A percentile compares a stretch with the other conserved stretches of the same genome.
phyloP scores from a whole-genome alignment of 2,329 filamentous ascomycete genomes.

The Botryotinia narcissicola region DNA sequence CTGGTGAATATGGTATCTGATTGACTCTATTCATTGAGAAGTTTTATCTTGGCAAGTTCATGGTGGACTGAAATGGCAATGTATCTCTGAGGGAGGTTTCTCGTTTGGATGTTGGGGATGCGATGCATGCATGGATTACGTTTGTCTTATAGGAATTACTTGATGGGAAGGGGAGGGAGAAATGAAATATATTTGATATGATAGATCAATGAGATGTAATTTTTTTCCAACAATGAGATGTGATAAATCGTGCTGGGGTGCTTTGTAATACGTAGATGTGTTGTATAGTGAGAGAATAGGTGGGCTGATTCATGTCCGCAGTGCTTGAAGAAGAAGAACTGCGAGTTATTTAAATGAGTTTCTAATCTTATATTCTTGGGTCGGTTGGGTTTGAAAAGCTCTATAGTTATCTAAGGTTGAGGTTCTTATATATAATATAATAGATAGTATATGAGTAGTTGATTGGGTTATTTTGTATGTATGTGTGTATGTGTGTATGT shows the following conservation, averaged over 20 bases:
- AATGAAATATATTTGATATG: not conserved
- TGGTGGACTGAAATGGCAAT: not conserved
- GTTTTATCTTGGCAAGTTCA: not conserved
- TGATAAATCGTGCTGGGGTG: not conserved
- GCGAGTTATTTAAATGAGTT: no score
- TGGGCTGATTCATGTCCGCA: no score
- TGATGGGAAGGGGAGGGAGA: not conserved
- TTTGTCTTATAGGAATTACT: not conserved
- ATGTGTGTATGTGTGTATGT: no score
- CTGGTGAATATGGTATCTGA: not conserved
- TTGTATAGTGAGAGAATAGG: not conserved
- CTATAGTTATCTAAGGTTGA: no score
- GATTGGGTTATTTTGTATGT: no score
- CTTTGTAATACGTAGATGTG: not conserved
- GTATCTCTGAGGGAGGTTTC: not conserved
- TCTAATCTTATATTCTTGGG: no score
- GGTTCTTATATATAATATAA: no score
- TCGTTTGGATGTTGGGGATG: not conserved
- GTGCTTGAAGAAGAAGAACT: no score
- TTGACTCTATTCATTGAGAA: not conserved
- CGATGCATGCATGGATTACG: not conserved
- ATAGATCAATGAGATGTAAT: not conserved
- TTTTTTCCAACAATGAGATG: not conserved
- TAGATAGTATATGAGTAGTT: no score
- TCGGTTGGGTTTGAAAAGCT: no score